Evolutionary conservation across 169 alveolate species (phyloP), one percentile per base, ranked within the genome.

Genomic region (Eimeria tenella): DNA sequence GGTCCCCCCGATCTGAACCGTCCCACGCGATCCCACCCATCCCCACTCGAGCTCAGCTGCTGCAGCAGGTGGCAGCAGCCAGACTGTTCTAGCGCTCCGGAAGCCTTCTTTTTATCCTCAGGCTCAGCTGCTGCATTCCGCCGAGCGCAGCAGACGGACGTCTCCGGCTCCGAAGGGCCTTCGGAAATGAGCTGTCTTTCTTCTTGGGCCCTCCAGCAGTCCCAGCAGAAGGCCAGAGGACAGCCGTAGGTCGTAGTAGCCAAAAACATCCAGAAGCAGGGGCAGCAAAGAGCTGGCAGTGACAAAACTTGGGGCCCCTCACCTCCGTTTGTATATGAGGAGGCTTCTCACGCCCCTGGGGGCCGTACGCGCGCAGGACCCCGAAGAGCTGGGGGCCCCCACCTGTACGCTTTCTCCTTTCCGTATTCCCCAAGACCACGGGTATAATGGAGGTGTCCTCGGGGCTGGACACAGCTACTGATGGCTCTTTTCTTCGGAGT

Each of bases 371-470:
- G 15, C 7, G 52, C 79, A 70, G 79, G 53, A 65, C 15, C 79
- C 79, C 52, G 15, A 23, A 70, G 53, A 70, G 53, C 79, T 6
- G 9, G 15, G 79, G 79, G 79, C 53, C 52, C 52, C 52, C 49
- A 21, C 5, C 8, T 52, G 10, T 42, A 42, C 31, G 79, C 79
- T 23, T 42, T 70, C 79, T 70, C 21, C 49, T 23, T 4, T 23
- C 52, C 52, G 49, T 23, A 13, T 70, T 21, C 52, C 52, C 52
- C 79, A 23, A 10, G 17, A 25, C 86, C 3, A n/a, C 63, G 49
- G 86, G 62, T 31, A 42, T 75, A n/a, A 60, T 60, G 62, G 86
- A 55, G 19, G 63, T 50, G 62, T 73, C 83, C 56, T 73, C 56
- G 83, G 60, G 83, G 42, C 2, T 31, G 42, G 42, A 31, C 42